These are phyloP conservation scores for Pichia sp. DNA, from an alignment of 1,139 yeast species.

Conservation along the genomic window DNA sequence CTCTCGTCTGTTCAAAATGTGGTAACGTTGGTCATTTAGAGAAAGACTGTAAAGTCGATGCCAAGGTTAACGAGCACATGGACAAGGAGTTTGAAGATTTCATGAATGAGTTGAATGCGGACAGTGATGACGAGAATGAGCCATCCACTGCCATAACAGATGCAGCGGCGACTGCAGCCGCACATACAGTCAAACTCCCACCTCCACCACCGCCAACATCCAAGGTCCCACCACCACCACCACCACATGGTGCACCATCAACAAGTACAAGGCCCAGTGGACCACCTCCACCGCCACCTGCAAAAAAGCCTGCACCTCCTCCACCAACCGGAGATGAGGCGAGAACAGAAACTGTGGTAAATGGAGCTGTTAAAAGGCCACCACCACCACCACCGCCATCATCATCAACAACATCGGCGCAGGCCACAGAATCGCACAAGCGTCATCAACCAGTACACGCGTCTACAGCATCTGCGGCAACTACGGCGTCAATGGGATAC, in stretches of 20 bases:
- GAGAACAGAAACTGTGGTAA: neutral
- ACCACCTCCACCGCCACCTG: neutral
- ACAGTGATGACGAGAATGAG: no score
- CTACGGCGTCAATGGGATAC: constrained; percentile 2
- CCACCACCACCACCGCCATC: neutral
- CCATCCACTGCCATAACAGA: no score
- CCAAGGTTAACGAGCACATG: constrained; percentile 16
- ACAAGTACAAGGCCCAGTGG: neutral
- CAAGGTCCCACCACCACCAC: neutral
- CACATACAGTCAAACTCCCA: neutral
- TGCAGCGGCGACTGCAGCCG: no score
- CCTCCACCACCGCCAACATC: neutral
- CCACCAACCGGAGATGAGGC: neutral
- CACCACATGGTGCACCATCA: neutral
- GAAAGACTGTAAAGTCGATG: constrained; percentile 62
- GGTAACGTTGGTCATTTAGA: constrained; percentile 84
- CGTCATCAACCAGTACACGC: neutral
- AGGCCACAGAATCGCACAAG: neutral
- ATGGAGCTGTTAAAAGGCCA: neutral
- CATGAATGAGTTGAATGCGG: constrained; percentile 44
- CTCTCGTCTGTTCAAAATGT: constrained; percentile 68
- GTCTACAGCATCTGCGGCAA: neutral
- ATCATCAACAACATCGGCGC: neutral
- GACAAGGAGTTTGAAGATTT: constrained; percentile 46
- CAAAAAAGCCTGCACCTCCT: neutral